These are phyloP conservation scores for Monosporascus ibericus DNA, from an alignment of 2,329 filamentous ascomycete species.

Conservation along the genomic window DNA sequence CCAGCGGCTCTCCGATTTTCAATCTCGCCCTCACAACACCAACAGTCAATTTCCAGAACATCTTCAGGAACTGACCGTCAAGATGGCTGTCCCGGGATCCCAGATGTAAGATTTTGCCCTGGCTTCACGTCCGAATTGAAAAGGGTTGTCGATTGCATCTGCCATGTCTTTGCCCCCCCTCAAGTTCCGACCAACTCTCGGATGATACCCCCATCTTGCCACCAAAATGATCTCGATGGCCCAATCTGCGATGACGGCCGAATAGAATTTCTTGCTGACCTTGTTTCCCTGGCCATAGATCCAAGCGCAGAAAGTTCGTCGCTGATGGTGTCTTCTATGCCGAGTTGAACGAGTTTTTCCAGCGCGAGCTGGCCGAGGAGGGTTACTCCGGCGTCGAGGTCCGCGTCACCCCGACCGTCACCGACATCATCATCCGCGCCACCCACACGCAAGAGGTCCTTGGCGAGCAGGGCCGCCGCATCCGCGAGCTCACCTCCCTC, in stretches of 20 bases:
- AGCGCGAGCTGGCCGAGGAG: slow-evolving; percentile 99
- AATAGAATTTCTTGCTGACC: slow-evolving; percentile 2
- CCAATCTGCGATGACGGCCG: slow-evolving; percentile 1
- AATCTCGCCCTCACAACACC: slow-evolving; percentile 12
- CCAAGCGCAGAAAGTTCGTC: slow-evolving; percentile 91
- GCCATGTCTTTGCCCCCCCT: slow-evolving; percentile 4
- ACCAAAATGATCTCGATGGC: too few relatives aligned
- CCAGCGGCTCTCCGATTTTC: slow-evolving; percentile 2
- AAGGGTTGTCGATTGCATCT: not conserved
- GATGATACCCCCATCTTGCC: too few relatives aligned
- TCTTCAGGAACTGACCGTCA: slow-evolving; percentile 34
- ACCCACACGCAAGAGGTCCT: slow-evolving; percentile 99
- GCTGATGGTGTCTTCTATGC: slow-evolving; percentile 99
- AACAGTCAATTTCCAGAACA: slow-evolving; percentile 30
- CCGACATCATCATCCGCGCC: slow-evolving; percentile 99
- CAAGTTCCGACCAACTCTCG: too few relatives aligned
- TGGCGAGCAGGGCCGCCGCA: slow-evolving; percentile 98
- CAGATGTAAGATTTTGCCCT: slow-evolving; percentile 49
- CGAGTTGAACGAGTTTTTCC: slow-evolving; percentile 99
- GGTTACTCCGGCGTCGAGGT: slow-evolving; percentile 99
- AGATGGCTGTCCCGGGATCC: slow-evolving; percentile 55
- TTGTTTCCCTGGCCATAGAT: slow-evolving; percentile 44
- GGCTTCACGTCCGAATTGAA: too few relatives aligned
- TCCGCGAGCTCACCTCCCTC: slow-evolving; percentile 98
- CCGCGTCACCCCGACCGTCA: slow-evolving; percentile 98